Evolutionary conservation across 1,284 basidiomycete genomes (phyloP).

Genomic region (Sanghuangporus baumii): DNA sequence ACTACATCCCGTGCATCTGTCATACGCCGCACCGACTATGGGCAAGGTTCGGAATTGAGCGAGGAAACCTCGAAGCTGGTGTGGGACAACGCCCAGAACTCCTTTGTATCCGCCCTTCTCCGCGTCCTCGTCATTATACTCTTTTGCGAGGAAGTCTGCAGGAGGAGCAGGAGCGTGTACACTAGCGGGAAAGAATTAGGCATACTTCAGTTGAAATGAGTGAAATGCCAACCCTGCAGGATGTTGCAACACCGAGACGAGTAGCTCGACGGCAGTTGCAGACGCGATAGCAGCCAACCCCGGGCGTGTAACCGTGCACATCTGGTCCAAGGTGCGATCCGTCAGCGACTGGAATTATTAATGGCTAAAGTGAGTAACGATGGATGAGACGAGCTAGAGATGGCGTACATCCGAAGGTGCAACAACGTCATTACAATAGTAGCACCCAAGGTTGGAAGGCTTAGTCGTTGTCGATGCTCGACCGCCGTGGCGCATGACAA

Average conservation of each 20-base stretch:
- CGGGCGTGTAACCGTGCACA: conserved; percentile 99
- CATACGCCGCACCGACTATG: conserved; percentile 83
- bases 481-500: conserved; percentile 95
- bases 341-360: conserved; percentile 65
- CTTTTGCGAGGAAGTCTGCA: conserved; percentile 26
- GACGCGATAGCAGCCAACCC: conserved; percentile 91
- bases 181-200: conserved; percentile 30
- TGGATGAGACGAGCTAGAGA: not conserved
- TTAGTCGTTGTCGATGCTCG: conserved; percentile 32
- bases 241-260: conserved; percentile 88
- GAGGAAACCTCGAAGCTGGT: conserved; percentile 90
- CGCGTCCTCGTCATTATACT: conserved; percentile 28
- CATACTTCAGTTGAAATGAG: conserved; percentile 21
- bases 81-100: conserved; percentile 84
- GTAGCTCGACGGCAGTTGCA: conserved; percentile 87
- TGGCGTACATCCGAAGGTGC: conserved; percentile 81
- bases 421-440: conserved; percentile 98
- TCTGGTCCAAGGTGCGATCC: conserved; percentile 94
- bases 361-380: not conserved
- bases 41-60: conserved; percentile 81
- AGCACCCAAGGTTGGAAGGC: conserved; percentile 70
- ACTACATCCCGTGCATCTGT: conserved; percentile 88
- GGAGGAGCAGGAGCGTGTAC: conserved; percentile 63
- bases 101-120: conserved; percentile 36
- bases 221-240: conserved; percentile 61